Evolutionary conservation across 1,284 basidiomycete species (phyloP).

Genomic region (Rhodotorula sp.): DNA sequence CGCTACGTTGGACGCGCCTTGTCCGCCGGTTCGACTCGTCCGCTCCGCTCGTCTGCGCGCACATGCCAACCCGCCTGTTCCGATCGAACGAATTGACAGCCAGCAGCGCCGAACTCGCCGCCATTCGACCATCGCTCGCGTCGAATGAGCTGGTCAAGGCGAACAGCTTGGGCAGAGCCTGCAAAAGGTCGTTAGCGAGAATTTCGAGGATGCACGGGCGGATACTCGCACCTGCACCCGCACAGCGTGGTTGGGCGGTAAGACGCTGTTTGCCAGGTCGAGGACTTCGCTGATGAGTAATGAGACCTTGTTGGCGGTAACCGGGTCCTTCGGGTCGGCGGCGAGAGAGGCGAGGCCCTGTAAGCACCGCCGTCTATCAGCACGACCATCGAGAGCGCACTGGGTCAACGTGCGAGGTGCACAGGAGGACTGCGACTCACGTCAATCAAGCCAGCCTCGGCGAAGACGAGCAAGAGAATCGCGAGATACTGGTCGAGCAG

Average conservation of each 20-base stretch:
- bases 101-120: constrained; percentile 79
- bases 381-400: background rate
- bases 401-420: background rate
- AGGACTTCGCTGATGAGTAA: constrained; percentile 88
- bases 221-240: constrained; percentile 66
- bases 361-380: background rate
- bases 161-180: constrained; percentile 85
- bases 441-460: constrained; percentile 82
- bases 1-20: background rate
- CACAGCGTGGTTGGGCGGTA: constrained; percentile 80
- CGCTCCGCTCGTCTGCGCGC: background rate
- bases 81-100: constrained; percentile 90
- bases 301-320: constrained; percentile 79
- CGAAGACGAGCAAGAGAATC: constrained; percentile 80
- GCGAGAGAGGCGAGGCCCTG: constrained; percentile 81
- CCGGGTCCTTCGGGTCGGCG: constrained; percentile 61
- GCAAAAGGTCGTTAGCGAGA: background rate
- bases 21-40: background rate
- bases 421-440: constrained; percentile 53
- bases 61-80: constrained; percentile 62
- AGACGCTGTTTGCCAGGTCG: constrained; percentile 78
- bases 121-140: constrained; percentile 68
- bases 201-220: background rate
- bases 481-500: constrained; percentile 91
- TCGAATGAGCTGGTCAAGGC: constrained; percentile 72